Conservation (phyloP, 148 eudicot species). For the Mesembryanthemum crystallinum region DNA sequence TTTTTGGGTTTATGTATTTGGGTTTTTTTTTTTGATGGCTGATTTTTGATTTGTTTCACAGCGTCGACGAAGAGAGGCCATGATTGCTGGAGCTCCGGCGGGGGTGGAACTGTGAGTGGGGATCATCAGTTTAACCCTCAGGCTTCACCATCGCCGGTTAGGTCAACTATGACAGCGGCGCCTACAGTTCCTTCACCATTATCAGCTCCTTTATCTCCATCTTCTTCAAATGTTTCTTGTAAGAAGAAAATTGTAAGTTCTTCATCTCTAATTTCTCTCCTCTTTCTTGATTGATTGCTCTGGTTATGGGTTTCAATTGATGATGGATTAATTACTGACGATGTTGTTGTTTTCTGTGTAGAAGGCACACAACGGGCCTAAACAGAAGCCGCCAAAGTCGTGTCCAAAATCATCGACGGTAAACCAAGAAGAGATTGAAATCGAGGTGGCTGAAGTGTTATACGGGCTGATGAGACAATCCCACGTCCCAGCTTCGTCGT, state of each 20-base stretch:
- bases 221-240: conserved; percentile 59
- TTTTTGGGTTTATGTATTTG: neutral
- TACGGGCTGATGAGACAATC: conserved; percentile 85
- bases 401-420: conserved; percentile 52
- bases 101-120: conserved; percentile 31
- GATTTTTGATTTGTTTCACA: conserved; percentile 23
- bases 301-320: conserved; percentile 2
- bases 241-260: conserved; percentile 75
- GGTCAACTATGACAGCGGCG: conserved; percentile 34
- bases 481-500: conserved; percentile 38
- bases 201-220: conserved; percentile 55
- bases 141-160: conserved; percentile 59
- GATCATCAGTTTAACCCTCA: conserved; percentile 48
- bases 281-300: neutral
- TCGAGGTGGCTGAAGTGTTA: conserved; percentile 90
- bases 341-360: conserved; percentile 28
- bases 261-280: neutral
- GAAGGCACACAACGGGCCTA: conserved; percentile 70
- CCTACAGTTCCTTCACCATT: conserved; percentile 31
- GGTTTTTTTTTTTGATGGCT: neutral
- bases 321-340: conserved; percentile 17
- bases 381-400: conserved; percentile 68
- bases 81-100: conserved; percentile 59
- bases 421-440: conserved; percentile 85
- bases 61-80: conserved; percentile 80